Percentiles rank a stretch among this genome's conserved stretches.
Conservation (phyloP, 345 rosid species). For the Iberis pinnata region DNA sequence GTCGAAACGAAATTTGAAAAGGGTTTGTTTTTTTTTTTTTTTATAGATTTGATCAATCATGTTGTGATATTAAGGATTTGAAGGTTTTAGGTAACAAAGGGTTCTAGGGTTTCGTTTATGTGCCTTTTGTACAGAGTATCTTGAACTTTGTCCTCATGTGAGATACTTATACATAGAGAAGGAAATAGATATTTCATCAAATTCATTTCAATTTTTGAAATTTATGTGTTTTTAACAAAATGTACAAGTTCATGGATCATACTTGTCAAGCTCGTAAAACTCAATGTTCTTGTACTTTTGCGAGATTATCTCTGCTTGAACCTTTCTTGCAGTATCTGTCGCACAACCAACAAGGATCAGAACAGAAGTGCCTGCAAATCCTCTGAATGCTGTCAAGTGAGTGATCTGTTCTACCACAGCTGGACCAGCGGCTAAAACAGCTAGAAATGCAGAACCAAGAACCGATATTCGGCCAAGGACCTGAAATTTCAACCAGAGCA, state of each 20-base stretch:
- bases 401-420: constrained; percentile 78
- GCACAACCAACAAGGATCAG: constrained; percentile 99
- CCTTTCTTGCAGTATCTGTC: constrained; percentile 92
- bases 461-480: constrained; percentile 96
- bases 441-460: constrained; percentile 77
- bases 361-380: constrained; percentile 96
- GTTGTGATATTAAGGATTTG: constrained; percentile 29
- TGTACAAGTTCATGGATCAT: constrained; percentile 16
- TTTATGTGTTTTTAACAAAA: no score
- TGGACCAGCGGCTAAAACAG: constrained; percentile 96
- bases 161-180: constrained; percentile 30
- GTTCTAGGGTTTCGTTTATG: constrained; percentile 17
- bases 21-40: no score
- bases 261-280: constrained; percentile 67
- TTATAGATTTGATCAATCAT: constrained; percentile 14
- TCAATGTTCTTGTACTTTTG: constrained; percentile 94
- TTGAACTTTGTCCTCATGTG: constrained; percentile 17
- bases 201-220: constrained; percentile 10
- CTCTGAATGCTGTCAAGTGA: constrained; percentile 93
- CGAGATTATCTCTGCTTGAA: constrained; percentile 89
- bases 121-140: constrained; percentile 29
- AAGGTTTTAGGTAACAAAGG: constrained; percentile 15
- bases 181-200: constrained; percentile 14
- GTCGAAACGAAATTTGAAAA: constrained; percentile 24
- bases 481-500: constrained; percentile 30